Conservation (phyloP, 352 stramenopile genomes). For the Globisporangium middletonii region DNA sequence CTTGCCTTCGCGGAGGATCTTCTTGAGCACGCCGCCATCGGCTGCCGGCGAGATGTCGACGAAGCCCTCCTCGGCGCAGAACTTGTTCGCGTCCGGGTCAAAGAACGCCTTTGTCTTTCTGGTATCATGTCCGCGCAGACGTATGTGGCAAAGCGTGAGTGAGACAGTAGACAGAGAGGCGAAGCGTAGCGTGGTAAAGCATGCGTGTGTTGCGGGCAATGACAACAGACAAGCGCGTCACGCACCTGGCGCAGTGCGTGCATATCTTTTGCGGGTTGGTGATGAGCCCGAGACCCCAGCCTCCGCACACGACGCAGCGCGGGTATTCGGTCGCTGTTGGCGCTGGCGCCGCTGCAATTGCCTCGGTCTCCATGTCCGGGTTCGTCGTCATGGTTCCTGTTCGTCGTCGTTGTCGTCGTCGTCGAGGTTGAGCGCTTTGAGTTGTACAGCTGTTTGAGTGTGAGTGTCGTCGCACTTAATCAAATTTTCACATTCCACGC, state of each 20-base stretch:
- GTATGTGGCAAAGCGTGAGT: neutral
- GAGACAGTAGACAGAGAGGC: too few species aligned
- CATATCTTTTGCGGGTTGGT: conserved; percentile 72
- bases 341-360: neutral
- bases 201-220: neutral
- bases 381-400: neutral
- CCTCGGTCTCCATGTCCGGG: neutral
- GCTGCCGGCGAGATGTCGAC: conserved; percentile 74
- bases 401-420: neutral
- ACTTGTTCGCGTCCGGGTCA: conserved; percentile 56
- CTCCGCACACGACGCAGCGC: conserved; percentile 62
- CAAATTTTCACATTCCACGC: neutral
- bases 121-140: neutral
- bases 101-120: conserved; percentile 72
- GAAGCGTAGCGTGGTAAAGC: too few species aligned
- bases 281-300: conserved; percentile 59
- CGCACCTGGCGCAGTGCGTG: conserved; percentile 60
- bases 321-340: conserved; percentile 25
- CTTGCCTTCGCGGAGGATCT: conserved; percentile 63
- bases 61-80: conserved; percentile 69
- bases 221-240: too few species aligned
- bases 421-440: neutral
- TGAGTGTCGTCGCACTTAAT: neutral
- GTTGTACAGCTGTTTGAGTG: neutral
- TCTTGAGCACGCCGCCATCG: conserved; percentile 77